Percentiles rank a stretch among this genome's conserved stretches.
Evolutionary conservation across 176 grass and related monocot genomes (phyloP).

Genomic region (Aegilops umbellulata): DNA sequence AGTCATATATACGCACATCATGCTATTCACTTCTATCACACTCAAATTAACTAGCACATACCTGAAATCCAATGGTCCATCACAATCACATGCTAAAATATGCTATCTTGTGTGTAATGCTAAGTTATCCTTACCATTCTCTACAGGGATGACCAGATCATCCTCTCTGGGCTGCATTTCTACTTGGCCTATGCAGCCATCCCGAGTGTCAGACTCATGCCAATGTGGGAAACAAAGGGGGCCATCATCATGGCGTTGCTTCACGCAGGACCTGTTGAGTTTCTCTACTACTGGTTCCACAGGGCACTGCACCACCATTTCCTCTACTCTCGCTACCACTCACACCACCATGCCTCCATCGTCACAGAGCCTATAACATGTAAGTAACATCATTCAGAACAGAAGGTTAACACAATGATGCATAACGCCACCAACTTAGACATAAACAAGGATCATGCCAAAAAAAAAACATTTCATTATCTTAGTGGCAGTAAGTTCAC

Average conservation of each 20-base stretch:
- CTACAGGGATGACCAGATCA: conserved; percentile 90
- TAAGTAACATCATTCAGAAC: conserved; percentile 32
- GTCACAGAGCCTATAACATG: conserved; percentile 92
- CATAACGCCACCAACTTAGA: neutral
- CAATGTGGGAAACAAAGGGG: conserved; percentile 65
- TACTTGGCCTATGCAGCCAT: conserved; percentile 41
- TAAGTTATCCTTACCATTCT: neutral
- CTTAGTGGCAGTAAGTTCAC: neutral
- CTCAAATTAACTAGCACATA: neutral
- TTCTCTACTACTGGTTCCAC: conserved; percentile 96
- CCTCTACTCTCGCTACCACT: conserved; percentile 85
- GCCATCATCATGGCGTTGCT: conserved; percentile 45
- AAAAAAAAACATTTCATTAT: neutral
- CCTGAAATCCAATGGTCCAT: neutral
- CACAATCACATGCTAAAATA: neutral
- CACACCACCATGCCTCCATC: conserved; percentile 78
- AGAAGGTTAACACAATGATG: neutral
- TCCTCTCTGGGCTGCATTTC: conserved; percentile 50
- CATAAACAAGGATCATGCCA: too few relatives aligned
- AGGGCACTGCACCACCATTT: conserved; percentile 89
- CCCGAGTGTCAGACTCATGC: conserved; percentile 28
- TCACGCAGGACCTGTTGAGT: conserved; percentile 71
- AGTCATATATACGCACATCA: neutral
- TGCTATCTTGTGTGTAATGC: neutral
- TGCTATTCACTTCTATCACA: neutral